Evolutionary conservation across 176 grass and related monocot species (phyloP), one percentile per base, ranked within the genome.

Genomic region (Panicum miliaceum): DNA sequence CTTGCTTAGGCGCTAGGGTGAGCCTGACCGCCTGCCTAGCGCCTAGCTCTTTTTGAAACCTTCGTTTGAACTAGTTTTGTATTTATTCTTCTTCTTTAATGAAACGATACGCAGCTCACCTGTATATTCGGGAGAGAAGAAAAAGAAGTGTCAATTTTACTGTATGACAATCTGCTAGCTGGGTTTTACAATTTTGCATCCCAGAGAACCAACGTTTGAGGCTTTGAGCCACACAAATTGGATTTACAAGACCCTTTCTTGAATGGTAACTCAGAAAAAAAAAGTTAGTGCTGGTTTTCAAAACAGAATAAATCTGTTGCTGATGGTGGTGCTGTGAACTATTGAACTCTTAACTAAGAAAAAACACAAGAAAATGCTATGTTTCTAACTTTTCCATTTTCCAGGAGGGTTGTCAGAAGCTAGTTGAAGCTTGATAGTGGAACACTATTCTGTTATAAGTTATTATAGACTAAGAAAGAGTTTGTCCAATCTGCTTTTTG

Each of bases 391-490:
- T 12, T 70, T 83, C 35, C 12, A 26, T 53, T 12, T 70, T 83
- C 35, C 12, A 26, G 3, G n/a, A 41, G 14, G 13, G 29, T 8
- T 68, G 18, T 62, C 41, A 12, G 54, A 80, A 53, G 68, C 35
- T 75, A 75, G 69, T 52, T 57, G 47, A 36, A 51, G 32, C 43
- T 52, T 37, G 61, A 54, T 68, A 66, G 29, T 82, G 85, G 26
- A 69, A 76, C 26, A 16, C 14, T 48, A 25, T 69, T 15, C n/a
- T 69, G 15, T 52, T 50, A 25, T 41, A 76, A 47, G 22, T 68
- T 74, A 29, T 41, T 61, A 48, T 9, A 40, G 4, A 68, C 52
- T 76, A 76, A 27, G 27, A 38, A 82, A 81, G 0, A 38, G 18
- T 71, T 32, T 71, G 20, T 18, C 12, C 11, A 64, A 65, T 3